A percentile compares a stretch with the other conserved stretches of the same genome.
Evolutionary conservation across 352 stramenopile species (phyloP).

Genomic region (Aphanomyces euteiches): DNA sequence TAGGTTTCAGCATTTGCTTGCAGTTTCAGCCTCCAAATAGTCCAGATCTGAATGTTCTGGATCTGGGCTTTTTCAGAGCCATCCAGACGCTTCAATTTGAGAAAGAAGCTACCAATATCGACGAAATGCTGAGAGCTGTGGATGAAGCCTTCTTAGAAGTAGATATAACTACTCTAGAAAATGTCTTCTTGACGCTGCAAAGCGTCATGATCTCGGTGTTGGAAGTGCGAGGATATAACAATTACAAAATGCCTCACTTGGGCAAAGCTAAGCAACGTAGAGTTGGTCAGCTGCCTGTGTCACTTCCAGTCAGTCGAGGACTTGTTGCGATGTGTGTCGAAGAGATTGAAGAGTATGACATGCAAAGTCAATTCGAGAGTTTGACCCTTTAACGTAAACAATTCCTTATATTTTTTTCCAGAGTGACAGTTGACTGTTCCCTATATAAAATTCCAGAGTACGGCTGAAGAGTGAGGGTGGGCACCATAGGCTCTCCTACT

Average conservation of each 20-base stretch:
- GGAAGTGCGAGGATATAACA: neutral
- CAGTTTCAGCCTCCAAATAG: constrained; percentile 33
- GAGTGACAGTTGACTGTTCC: neutral
- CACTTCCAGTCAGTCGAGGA: neutral
- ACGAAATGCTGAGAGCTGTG: neutral
- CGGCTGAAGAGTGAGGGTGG: no score
- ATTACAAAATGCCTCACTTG: neutral
- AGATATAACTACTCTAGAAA: neutral
- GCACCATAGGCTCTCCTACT: no score
- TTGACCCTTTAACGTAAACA: neutral
- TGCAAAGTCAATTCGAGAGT: neutral
- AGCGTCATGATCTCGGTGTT: neutral
- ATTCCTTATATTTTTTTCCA: constrained; percentile 18
- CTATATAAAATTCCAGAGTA: neutral
- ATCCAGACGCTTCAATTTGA: constrained; percentile 31
- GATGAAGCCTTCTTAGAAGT: neutral
- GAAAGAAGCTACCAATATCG: neutral
- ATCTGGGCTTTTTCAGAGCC: constrained; percentile 35
- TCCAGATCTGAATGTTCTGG: constrained; percentile 36
- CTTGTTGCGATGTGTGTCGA: neutral
- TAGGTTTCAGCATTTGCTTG: neutral
- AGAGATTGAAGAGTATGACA: neutral
- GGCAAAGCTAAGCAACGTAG: neutral
- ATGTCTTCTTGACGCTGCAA: neutral
- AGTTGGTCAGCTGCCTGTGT: neutral